Evolutionary conservation across 164 flowering plant species (phyloP), one percentile per base, ranked within the genome.

Genomic region (Sextonia rubra): DNA sequence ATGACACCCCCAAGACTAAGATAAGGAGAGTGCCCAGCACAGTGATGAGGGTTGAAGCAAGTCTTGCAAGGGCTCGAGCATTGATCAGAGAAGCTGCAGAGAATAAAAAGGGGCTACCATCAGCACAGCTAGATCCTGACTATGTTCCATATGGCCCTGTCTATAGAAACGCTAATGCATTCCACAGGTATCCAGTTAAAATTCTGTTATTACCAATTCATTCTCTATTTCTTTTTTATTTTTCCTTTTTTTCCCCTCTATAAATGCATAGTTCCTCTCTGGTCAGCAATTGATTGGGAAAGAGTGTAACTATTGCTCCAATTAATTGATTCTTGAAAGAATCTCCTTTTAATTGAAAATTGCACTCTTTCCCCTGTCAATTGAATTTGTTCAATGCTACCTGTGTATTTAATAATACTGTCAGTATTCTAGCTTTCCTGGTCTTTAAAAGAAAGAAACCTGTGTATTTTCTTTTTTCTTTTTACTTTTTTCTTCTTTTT

Each of bases 131-230:
- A 4, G 84, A 84, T 61, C 73, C 72, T 3, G 82, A 84, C 47
- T 79, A 79, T 47, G 30, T 76, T 32, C 85, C 85, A 56, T 22
- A 20, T 2, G 84, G 87, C 52, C 85, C 87, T 11, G 76, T 82
- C 60, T 84, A 82, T 66, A 68, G 74, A 77, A 82, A 82, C 69
- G 37, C 87, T 26, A 72, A 49, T 48, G 78, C 75, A 9, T 82
- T 82, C 56, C 84, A 82, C 48, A 77, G 85, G 84, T 82, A 74
- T 2, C n/a, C 2, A 18, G 23, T 22, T 17, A n/a, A n/a, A 22
- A 12, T 15, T 60, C 26, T 58, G 24, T 23, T 12, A 20, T 3
- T 30, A 12, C 20, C 60, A 47, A 37, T 47, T n/a, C 22, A 11
- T 30, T 30, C 37, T 30, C 37, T 30, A 30, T 30, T 30, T 30